Conservation (phyloP, 371 early-diverging fungal genomes). For the Amoeboaphelidium protococcarum region DNA sequence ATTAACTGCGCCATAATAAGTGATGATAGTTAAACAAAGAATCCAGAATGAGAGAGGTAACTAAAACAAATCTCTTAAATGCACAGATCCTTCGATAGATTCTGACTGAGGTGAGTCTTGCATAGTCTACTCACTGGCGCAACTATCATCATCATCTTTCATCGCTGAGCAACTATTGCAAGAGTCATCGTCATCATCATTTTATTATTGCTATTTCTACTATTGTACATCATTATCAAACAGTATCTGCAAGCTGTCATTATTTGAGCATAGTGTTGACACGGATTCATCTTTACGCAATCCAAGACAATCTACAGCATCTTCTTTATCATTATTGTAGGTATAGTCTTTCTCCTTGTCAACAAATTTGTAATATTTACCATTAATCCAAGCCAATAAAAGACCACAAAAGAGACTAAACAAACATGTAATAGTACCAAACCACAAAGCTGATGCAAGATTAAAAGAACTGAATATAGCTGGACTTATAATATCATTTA, state of each 20-base stretch:
- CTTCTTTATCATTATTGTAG: no score
- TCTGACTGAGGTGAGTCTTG: background rate
- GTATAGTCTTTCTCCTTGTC: no score
- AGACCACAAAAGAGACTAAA: constrained; percentile 9
- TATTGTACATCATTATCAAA: no score
- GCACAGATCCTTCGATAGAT: background rate
- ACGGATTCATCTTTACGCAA: no score
- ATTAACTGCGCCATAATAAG: constrained; percentile 9
- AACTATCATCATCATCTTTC: background rate
- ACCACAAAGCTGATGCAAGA: constrained; percentile 15
- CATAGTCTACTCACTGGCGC: background rate
- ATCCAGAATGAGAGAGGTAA: background rate
- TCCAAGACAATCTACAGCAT: no score
- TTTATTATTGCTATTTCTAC: no score
- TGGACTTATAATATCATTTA: constrained; percentile 30
- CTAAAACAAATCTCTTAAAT: background rate
- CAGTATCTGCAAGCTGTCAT: no score
- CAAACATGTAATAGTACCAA: constrained; percentile 15
- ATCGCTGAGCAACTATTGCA: background rate
- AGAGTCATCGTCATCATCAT: no score
- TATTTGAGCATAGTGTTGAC: no score
- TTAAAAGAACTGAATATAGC: constrained; percentile 9
- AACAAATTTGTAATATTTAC: no score
- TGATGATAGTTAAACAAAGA: background rate
- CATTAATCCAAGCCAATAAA: constrained; percentile 5